These are phyloP conservation scores for Leccinum huronense DNA, from an alignment of 1,284 basidiomycete genomes.

Conservation along the genomic window DNA sequence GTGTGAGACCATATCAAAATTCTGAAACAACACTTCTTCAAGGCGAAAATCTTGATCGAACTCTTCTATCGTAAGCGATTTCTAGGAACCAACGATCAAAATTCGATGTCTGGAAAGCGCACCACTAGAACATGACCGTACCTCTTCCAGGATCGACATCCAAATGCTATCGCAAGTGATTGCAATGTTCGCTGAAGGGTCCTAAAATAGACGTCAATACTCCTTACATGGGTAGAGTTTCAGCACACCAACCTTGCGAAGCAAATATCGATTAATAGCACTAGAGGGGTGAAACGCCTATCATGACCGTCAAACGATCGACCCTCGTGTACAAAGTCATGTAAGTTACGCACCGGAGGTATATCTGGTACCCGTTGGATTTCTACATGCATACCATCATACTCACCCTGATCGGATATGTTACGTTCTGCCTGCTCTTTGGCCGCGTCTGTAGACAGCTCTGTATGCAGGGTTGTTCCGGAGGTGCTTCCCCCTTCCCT, in stretches of 20 bases:
- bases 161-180: conserved; percentile 5
- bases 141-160: conserved; percentile 16
- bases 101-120: background rate
- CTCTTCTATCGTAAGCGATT: background rate
- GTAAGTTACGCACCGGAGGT: background rate
- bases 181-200: background rate
- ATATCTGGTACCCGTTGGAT: background rate
- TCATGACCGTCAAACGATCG: background rate
- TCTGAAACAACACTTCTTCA: background rate
- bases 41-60: background rate
- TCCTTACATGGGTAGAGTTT: background rate
- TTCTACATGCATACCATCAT: background rate
- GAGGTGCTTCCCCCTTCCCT: background rate
- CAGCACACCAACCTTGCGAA: background rate
- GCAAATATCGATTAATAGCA: background rate
- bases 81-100: background rate
- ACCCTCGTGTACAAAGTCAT: background rate
- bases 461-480: background rate
- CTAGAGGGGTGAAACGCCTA: background rate
- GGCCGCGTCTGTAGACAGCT: background rate
- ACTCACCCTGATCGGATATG: no score
- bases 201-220: background rate
- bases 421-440: background rate
- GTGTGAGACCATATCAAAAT: background rate
- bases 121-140: background rate